Evolutionary conservation across 1,284 basidiomycete species (phyloP).

Genomic region (Ceratobasidium papillatum): DNA sequence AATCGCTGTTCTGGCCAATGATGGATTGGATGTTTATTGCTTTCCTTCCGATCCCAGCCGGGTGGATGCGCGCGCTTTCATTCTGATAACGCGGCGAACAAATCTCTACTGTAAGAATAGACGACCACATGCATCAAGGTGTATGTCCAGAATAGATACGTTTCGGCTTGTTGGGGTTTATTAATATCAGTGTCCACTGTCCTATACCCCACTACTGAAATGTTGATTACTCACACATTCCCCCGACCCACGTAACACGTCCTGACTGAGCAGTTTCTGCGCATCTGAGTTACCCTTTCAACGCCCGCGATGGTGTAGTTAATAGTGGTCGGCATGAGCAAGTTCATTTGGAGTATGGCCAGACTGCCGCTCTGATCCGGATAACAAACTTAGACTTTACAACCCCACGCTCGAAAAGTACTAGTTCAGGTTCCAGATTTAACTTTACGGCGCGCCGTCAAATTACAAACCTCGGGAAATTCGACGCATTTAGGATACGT

Average conservation of each 20-base stretch:
- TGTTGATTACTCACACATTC: background rate
- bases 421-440: conserved; percentile 34
- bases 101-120: conserved; percentile 16
- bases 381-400: conserved; percentile 31
- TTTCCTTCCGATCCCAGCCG: conserved; percentile 24
- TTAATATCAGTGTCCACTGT: background rate
- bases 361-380: background rate
- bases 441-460: conserved; percentile 4
- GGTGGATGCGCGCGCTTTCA: background rate
- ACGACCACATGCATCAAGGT: background rate
- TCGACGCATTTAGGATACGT: conserved; percentile 8
- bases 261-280: background rate
- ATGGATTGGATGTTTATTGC: conserved; percentile 26
- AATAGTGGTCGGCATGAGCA: background rate
- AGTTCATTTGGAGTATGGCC: background rate
- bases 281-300: background rate
- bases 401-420: conserved; percentile 15
- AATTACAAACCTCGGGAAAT: conserved; percentile 34
- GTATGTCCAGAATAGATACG: conserved; percentile 30
- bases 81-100: conserved; percentile 27
- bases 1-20: background rate
- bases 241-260: background rate
- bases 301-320: background rate
- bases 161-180: background rate
- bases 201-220: background rate